These are phyloP conservation scores for Heliamphora pulchella DNA, from an alignment of 179 eudicot genomes.

Conservation along the genomic window DNA sequence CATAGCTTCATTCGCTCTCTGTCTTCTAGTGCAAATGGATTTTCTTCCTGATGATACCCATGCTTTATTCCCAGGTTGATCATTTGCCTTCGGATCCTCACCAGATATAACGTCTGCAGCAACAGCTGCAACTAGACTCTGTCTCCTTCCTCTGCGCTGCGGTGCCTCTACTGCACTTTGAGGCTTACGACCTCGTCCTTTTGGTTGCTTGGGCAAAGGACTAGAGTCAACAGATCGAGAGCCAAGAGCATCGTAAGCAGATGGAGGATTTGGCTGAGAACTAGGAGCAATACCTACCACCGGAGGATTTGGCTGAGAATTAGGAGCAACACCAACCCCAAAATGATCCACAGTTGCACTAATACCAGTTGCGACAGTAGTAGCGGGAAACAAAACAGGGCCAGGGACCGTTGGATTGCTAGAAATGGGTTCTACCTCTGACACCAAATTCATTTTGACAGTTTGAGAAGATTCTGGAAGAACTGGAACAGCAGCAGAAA, in stretches of 20 bases:
- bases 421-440: not conserved
- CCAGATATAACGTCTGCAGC: slow-evolving; percentile 23
- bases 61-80: slow-evolving; percentile 20
- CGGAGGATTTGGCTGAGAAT: slow-evolving; percentile 22
- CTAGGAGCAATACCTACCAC: slow-evolving; percentile 21
- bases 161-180: slow-evolving; percentile 36
- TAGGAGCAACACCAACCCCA: slow-evolving; percentile 24
- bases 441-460: slow-evolving; percentile 18
- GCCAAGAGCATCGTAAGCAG: slow-evolving; percentile 19
- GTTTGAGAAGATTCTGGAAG: slow-evolving; percentile 23
- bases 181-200: slow-evolving; percentile 37
- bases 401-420: slow-evolving; percentile 26
- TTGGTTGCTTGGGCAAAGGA: slow-evolving; percentile 19
- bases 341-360: slow-evolving; percentile 20
- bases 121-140: slow-evolving; percentile 22
- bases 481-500: slow-evolving; percentile 18
- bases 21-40: slow-evolving; percentile 19
- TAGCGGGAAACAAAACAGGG: slow-evolving; percentile 23
- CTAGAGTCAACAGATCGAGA: slow-evolving; percentile 23
- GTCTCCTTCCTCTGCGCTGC: slow-evolving; percentile 62
- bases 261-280: slow-evolving; percentile 22
- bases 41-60: slow-evolving; percentile 27
- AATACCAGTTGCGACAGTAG: slow-evolving; percentile 24
- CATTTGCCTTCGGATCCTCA: slow-evolving; percentile 29
- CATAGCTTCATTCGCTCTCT: slow-evolving; percentile 19